phyloP scores from a whole-genome alignment of 495 filamentous ascomycete genomes.

The Neurospora tetraspora region DNA sequence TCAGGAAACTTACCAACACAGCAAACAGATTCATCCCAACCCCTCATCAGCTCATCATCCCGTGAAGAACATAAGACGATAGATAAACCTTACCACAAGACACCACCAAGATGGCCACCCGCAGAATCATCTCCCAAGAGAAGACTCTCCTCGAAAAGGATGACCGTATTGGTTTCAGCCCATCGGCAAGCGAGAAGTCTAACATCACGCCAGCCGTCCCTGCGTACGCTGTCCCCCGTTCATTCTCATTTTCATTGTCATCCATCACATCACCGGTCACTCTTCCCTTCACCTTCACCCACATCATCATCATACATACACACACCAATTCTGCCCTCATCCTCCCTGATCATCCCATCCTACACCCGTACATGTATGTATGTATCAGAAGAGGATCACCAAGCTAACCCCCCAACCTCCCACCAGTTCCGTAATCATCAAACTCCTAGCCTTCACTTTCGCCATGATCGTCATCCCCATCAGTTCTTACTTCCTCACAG shows the following conservation, averaged over 20 bases:
- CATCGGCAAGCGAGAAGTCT: constrained; percentile 30
- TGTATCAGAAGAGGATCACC: background rate
- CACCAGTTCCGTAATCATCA: constrained; percentile 71
- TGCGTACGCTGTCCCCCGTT: constrained; percentile 40
- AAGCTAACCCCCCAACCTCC: constrained; percentile 8
- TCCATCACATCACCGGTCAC: background rate
- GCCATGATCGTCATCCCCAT: constrained; percentile 85
- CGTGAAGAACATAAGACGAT: background rate
- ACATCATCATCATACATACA: background rate
- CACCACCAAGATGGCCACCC: constrained; percentile 43
- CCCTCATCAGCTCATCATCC: background rate
- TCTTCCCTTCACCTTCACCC: background rate
- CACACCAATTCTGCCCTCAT: background rate
- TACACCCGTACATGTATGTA: background rate
- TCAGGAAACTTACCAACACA: background rate
- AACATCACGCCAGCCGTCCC: constrained; percentile 60
- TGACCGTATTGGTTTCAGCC: constrained; percentile 31
- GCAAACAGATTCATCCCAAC: background rate
- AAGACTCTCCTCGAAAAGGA: constrained; percentile 45
- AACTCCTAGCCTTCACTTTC: constrained; percentile 78
- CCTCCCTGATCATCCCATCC: background rate
- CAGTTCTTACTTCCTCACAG: constrained; percentile 73
- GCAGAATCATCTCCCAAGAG: constrained; percentile 45
- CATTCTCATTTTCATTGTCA: background rate
- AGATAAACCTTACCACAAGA: background rate